Base-by-base conservation (phyloP, 495 filamentous ascomycete species). In the Neurospora tetrasperma region DNA sequence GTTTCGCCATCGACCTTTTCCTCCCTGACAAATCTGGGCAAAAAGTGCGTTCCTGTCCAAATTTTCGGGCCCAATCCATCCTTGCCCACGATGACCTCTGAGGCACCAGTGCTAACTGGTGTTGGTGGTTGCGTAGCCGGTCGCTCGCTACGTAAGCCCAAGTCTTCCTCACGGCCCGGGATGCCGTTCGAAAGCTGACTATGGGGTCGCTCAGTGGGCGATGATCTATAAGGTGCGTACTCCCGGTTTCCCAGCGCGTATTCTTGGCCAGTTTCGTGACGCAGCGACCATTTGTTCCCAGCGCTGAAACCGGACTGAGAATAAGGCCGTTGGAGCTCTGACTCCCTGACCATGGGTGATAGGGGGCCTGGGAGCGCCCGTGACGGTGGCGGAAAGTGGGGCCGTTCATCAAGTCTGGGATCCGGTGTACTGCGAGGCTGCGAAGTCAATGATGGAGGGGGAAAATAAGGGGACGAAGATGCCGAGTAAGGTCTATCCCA, bases 1-100 rank as follows among this genome's bases (percentile, higher is more conserved):
- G 91, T 77, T 2, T 97, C 92, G 14, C 92, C 93, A 0, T 91
- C 90, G 7, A 95, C 85, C 72, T 90, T 88, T 23, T 83, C 85
- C 42, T 85, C 84, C 72, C 83, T 79, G 48, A 89, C 85, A 73
- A 89, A 89, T n/a, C 87, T 83, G 54, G 88, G 88, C 42, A 89
- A 78, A 71, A 88, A 89, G 44, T 88, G 86, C 18, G 85, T 87
- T 40, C 86, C 88, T 6, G 86, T 88, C 87, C 87, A 89, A 69
- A 89, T 89, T 80, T 88, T 88, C 35, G 87, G 87, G 8, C 87
- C 87, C 44, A 88, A 78, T 3, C 84, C 85, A 76, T 88, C 86
- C 75, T 88, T 88, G 18, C 80, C 79, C 2, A 82, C 82, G 7
- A 78, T 73, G 12, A 79, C 79, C 69, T 88, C 86, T 0, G 82